phyloP scores from a whole-genome alignment of 2,329 filamentous ascomycete species.

The Juglanconis oblonga region DNA sequence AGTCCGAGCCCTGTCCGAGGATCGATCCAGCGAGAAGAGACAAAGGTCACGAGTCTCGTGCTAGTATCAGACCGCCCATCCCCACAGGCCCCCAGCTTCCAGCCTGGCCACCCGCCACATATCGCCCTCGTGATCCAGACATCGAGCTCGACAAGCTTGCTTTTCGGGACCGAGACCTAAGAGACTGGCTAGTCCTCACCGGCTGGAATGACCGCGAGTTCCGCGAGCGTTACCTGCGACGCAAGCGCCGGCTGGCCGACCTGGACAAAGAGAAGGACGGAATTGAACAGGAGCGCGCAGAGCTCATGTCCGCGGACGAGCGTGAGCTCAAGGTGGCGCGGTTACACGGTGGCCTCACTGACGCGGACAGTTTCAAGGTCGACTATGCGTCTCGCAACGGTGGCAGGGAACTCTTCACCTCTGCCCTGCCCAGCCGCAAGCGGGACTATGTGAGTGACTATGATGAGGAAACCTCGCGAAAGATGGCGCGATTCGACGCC shows the following conservation, averaged over 20 bases:
- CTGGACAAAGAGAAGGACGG: background rate
- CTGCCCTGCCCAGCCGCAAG: background rate
- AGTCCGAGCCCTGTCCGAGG: too few species aligned
- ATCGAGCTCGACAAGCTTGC: background rate
- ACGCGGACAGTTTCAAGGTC: background rate
- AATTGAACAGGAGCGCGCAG: background rate
- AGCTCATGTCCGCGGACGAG: background rate
- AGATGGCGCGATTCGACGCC: background rate
- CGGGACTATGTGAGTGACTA: background rate
- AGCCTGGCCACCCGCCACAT: too few species aligned
- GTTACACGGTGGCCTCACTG: background rate
- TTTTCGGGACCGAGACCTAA: background rate
- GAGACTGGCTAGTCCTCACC: conserved; percentile 3
- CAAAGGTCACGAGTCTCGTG: too few species aligned
- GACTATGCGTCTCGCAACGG: background rate
- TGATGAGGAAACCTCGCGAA: background rate
- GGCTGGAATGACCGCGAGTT: background rate
- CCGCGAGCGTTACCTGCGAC: conserved; percentile 1
- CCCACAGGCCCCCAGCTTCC: too few species aligned
- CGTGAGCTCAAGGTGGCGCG: background rate
- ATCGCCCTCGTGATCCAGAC: background rate
- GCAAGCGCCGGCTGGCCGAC: conserved; percentile 2
- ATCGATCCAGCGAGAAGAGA: too few species aligned
- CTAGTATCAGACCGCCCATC: too few species aligned
- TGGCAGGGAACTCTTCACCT: background rate